A percentile compares a stretch with the other conserved stretches of the same genome.
Conservation (phyloP, 179 eudicot species). For the Silene noctiflora region DNA sequence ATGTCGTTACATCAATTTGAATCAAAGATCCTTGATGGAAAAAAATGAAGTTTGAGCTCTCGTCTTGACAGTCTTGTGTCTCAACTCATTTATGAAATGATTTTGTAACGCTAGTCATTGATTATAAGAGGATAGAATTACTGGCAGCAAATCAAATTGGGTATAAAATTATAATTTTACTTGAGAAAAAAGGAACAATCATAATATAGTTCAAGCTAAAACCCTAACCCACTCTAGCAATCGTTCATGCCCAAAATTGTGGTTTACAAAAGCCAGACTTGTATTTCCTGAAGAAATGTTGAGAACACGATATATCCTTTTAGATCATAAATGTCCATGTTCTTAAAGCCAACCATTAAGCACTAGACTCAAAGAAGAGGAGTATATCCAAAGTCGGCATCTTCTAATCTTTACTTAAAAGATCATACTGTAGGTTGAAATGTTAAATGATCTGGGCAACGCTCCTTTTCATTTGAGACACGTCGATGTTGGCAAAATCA, state of each 20-base stretch:
- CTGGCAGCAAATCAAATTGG: background rate
- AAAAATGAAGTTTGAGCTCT: no score
- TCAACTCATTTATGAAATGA: no score
- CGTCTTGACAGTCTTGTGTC: no score
- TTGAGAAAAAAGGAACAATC: background rate
- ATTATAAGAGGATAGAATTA: no score
- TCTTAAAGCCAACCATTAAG: conserved; percentile 19
- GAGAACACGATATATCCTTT: no score
- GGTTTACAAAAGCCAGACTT: conserved; percentile 19
- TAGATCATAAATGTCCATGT: conserved; percentile 21
- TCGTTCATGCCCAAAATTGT: conserved; percentile 15
- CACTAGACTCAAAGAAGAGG: conserved; percentile 16
- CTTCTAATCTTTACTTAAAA: conserved; percentile 3
- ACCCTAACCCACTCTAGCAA: background rate
- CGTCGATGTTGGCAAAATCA: background rate
- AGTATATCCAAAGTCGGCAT: conserved; percentile 15
- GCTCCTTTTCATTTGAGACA: conserved; percentile 13
- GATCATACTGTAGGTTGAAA: background rate
- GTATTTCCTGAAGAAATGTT: no score
- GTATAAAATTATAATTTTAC: background rate
- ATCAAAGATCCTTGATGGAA: no score
- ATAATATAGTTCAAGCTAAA: background rate
- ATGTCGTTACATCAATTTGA: no score
- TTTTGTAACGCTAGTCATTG: no score
- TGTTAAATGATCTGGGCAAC: conserved; percentile 5